Percentiles rank a stretch among this genome's conserved stretches.
Conservation (phyloP, 2,329 filamentous ascomycete species). For the Aspergillus flavus region DNA sequence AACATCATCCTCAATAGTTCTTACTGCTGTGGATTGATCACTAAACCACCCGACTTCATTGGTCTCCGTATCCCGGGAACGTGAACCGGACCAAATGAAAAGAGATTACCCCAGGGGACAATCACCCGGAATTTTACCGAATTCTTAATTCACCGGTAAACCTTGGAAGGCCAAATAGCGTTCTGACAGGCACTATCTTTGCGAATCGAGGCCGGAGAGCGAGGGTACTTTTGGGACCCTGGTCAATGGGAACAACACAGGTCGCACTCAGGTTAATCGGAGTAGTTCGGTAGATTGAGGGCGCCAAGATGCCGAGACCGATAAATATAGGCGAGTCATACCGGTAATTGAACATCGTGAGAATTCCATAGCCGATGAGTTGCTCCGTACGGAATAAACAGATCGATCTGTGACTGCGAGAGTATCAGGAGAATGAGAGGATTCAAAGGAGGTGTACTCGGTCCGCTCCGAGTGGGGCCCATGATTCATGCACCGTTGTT, state of each 20-base stretch:
- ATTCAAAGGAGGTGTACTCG: background rate
- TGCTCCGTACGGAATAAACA: background rate
- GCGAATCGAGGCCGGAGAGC: background rate
- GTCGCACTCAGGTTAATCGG: background rate
- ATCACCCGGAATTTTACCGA: background rate
- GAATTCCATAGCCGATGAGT: background rate
- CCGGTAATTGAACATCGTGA: background rate
- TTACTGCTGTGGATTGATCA: constrained; percentile 15
- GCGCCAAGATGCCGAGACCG: background rate
- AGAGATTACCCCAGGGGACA: background rate
- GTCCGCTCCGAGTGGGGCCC: constrained; percentile 11
- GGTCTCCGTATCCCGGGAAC: background rate
- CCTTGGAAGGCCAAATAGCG: too few species aligned
- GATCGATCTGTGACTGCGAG: constrained; percentile 7
- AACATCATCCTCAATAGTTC: constrained; percentile 13
- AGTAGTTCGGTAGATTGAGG: background rate
- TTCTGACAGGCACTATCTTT: background rate
- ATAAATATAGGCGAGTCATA: background rate
- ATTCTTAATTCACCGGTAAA: background rate
- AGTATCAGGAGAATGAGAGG: constrained; percentile 9
- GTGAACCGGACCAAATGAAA: background rate
- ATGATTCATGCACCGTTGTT: background rate
- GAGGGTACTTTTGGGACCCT: background rate
- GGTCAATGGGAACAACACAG: background rate
- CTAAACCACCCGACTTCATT: constrained; percentile 15